Conservation (phyloP, 148 eudicot genomes). For the Camellia sinensis region DNA sequence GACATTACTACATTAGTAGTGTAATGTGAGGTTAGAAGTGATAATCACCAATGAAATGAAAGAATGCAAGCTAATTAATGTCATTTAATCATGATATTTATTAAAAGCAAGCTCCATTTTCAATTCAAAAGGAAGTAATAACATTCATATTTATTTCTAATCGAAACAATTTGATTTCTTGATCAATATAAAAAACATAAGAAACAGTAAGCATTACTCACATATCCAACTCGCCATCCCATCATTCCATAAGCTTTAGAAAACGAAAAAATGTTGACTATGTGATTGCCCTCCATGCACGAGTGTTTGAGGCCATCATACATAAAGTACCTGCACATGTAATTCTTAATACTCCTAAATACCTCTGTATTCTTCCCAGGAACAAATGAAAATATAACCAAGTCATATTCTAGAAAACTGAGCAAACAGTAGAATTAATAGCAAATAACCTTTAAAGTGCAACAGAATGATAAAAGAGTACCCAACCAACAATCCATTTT, state of each 20-base stretch:
- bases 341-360: not conserved
- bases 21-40: not conserved
- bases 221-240: constrained; percentile 99
- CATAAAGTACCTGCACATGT: constrained; percentile 78
- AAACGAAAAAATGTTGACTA: constrained; percentile 91
- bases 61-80: not conserved
- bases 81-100: not conserved
- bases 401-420: not conserved
- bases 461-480: constrained; percentile 5
- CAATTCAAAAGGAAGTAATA: not conserved
- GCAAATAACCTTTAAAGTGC: not conserved
- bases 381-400: not conserved
- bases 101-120: not conserved
- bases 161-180: not conserved
- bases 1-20: not conserved
- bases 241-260: constrained; percentile 99
- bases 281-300: constrained; percentile 81
- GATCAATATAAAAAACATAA: not conserved
- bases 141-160: not conserved
- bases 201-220: constrained; percentile 38
- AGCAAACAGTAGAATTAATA: not conserved
- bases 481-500: not conserved
- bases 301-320: constrained; percentile 88
- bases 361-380: not conserved
- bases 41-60: not conserved